Evolutionary conservation across 2,329 filamentous ascomycete genomes (phyloP), one percentile per base, ranked within the genome.

Genomic region (Mycosphaerella sp.): DNA sequence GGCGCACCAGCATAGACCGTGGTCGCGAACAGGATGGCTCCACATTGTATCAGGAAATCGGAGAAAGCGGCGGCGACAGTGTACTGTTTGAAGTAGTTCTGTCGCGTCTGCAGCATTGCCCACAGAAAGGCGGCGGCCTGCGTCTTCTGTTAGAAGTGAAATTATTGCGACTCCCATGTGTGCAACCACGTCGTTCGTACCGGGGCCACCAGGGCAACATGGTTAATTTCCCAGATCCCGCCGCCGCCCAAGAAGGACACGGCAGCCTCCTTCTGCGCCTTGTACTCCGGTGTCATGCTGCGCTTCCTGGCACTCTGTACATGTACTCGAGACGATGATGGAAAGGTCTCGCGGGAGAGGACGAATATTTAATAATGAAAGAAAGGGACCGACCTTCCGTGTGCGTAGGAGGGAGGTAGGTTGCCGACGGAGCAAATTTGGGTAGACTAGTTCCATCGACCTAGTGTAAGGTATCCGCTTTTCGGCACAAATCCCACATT

Each of bases 251-350:
- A 82, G 70, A 90, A 88, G 51, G 92, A 95, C 67, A 98, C 93
- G 70, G 95, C 95, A 68, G 89, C 89, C 77, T 95, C 91, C 76
- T 98, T 98, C 63, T 86, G 79, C 66, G 86, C 82, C 74, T 96
- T 98, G 77, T 96, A 95, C 72, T 79, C 85, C 36, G 64, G 62
- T 45, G 63, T 66, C 66, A 69, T 67, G 23, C 45, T 55, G 36
- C 45, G 40, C 21, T 36, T 31, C 6, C 32, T 29, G 43, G 38
- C 21, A 39, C 45, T 21, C 45, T 21, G 21, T 2, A 21, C 2
- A 21, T 2, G 21, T 21, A 21, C 21, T 38, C n/a, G 39, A 41
- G 46, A 53, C 39, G 21, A 50, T 29, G 23, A 26, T 34, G 38
- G 14, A 17, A 17, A 17, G 23, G 17, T 41, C 29, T 45, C 12